Evolutionary conservation across 2,329 filamentous ascomycete genomes (phyloP).

Genomic region (Trichoderma citrinoviride): DNA sequence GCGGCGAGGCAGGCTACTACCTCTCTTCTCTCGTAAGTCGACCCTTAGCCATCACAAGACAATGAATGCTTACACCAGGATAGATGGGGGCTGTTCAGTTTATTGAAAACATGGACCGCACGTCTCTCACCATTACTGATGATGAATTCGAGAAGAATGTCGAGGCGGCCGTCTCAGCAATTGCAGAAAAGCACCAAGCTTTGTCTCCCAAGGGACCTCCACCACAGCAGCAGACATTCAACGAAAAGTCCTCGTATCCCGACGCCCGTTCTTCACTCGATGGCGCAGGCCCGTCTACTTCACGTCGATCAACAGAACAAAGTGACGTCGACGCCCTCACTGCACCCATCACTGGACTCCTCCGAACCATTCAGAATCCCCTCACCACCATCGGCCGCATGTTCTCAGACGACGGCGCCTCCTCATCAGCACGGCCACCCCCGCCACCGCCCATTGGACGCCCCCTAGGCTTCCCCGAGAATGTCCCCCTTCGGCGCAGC

Average conservation of each 20-base stretch:
- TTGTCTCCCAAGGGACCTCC: slow-evolving; percentile 41
- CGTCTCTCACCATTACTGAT: slow-evolving; percentile 86
- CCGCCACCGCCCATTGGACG: slow-evolving; percentile 33
- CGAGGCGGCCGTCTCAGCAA: slow-evolving; percentile 92
- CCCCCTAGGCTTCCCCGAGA: slow-evolving; percentile 4
- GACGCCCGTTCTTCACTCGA: slow-evolving; percentile 44
- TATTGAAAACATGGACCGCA: slow-evolving; percentile 93
- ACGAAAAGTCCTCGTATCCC: slow-evolving; percentile 42
- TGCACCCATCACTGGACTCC: slow-evolving; percentile 76
- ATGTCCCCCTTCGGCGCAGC: background rate
- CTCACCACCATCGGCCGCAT: slow-evolving; percentile 91
- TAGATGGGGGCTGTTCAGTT: slow-evolving; percentile 93
- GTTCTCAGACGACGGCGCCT: slow-evolving; percentile 68
- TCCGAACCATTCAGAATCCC: slow-evolving; percentile 88
- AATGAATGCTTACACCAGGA: slow-evolving; percentile 8
- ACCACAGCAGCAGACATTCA: slow-evolving; percentile 40
- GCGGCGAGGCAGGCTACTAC: slow-evolving; percentile 97
- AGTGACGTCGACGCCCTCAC: slow-evolving; percentile 57
- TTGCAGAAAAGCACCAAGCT: slow-evolving; percentile 80
- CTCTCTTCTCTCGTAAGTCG: slow-evolving; percentile 77
- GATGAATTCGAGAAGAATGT: slow-evolving; percentile 95
- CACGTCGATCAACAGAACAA: slow-evolving; percentile 55
- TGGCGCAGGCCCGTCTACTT: slow-evolving; percentile 34
- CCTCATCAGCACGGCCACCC: slow-evolving; percentile 38
- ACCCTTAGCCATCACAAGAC: background rate